These are phyloP conservation scores for Oryza australiensis DNA, from an alignment of 176 grass and related monocot genomes.

Conservation along the genomic window DNA sequence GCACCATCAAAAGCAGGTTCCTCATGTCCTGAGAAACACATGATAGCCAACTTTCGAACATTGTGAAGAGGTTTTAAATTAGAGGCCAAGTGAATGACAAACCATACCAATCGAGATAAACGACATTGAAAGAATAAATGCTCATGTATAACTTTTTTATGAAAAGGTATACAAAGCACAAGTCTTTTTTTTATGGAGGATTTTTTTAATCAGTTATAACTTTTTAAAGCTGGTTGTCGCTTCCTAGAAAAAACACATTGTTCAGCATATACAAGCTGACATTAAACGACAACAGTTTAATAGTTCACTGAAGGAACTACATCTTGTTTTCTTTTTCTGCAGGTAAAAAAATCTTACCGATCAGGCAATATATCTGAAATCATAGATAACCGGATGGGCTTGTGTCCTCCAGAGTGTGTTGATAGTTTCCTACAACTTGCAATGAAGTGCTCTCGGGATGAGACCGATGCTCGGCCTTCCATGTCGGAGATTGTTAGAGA, in stretches of 20 bases:
- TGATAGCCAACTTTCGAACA: too few species aligned
- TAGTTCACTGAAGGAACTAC: constrained; percentile 10
- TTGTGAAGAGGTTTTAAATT: too few species aligned
- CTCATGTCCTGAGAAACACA: too few species aligned
- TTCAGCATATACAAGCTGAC: background rate
- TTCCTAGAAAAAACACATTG: background rate
- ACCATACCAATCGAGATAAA: too few species aligned
- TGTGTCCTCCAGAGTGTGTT: constrained; percentile 60
- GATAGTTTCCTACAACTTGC: constrained; percentile 62
- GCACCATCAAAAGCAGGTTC: too few species aligned
- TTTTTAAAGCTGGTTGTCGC: too few species aligned
- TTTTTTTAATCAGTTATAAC: too few species aligned
- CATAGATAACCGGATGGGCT: constrained; percentile 65
- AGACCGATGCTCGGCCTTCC: constrained; percentile 70
- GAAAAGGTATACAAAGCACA: too few species aligned
- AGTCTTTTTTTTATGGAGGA: too few species aligned
- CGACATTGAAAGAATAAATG: too few species aligned
- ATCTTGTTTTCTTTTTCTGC: background rate
- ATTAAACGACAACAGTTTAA: background rate
- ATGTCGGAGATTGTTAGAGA: constrained; percentile 85
- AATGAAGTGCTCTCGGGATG: constrained; percentile 63
- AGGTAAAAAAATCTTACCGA: constrained; percentile 68
- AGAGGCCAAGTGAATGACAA: too few species aligned
- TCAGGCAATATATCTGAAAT: constrained; percentile 58
- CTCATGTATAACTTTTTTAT: too few species aligned